Percentiles rank a stretch among this genome's conserved stretches.
phyloP scores from a whole-genome alignment of 371 early-diverging fungal genomes.

The Conidiobolus incongruus region DNA sequence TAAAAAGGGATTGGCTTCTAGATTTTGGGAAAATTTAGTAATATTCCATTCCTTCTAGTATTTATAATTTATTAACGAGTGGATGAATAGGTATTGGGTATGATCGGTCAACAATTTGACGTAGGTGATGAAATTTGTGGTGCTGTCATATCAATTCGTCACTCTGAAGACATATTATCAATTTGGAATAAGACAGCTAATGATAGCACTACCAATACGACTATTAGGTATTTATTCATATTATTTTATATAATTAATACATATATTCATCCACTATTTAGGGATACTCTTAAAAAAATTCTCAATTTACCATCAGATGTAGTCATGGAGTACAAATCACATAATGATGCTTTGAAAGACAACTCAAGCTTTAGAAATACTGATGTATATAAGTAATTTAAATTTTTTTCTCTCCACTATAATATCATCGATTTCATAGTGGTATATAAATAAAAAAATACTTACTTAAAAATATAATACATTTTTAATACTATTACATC shows the following conservation, averaged over 20 bases:
- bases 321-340: conserved; percentile 93
- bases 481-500: too few species aligned
- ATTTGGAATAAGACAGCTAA: conserved; percentile 82
- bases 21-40: conserved; percentile 86
- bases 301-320: conserved; percentile 66
- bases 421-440: too few species aligned
- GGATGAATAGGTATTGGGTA: conserved; percentile 44
- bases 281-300: conserved; percentile 70
- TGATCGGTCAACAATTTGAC: conserved; percentile 82
- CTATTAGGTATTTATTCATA: conserved; percentile 41
- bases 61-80: too few species aligned
- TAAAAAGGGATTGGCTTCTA: conserved; percentile 77
- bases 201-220: conserved; percentile 56
- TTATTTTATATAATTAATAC: too few species aligned
- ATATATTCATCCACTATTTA: conserved; percentile 9
- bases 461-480: too few species aligned
- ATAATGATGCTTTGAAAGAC: conserved; percentile 61
- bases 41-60: conserved; percentile 3
- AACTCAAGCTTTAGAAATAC: conserved; percentile 82
- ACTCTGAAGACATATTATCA: conserved; percentile 82
- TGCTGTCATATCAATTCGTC: conserved; percentile 81
- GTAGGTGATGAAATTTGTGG: conserved; percentile 83
- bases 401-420: too few species aligned
- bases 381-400: conserved; percentile 46
- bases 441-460: too few species aligned